Evolutionary conservation across 176 grass and related monocot species (phyloP), one percentile per base, ranked within the genome.

Genomic region (Carex kokanica): DNA sequence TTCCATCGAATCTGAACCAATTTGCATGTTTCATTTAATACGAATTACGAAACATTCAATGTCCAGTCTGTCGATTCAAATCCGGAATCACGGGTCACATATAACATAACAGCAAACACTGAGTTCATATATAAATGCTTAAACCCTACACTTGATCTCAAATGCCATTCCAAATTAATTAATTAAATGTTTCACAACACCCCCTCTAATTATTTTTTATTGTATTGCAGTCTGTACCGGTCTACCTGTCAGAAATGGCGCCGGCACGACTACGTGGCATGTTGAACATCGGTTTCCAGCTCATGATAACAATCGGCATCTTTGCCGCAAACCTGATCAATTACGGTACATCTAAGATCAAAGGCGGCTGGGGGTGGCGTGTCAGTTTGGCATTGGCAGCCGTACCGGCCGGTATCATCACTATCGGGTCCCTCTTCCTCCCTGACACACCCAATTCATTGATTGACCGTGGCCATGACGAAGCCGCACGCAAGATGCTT

Each of bases 211-310:
- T 0, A 54, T 86, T 53, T 86, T 41, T 69, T 62, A 21, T 67
- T 65, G 64, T 21, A 64, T 43, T 40, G 66, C 92, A 98, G 95
- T 93, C 95, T 15, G 95, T 98, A 6, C 95, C 95, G 1, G 79
- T 98, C 8, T 98, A 98, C 87, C 85, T 98, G 8, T 98, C 95
- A 6, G 95, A 98, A 86, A 98, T 98, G 95, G 95, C 95, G 2
- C 95, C 95, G 1, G 95, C 95, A 18, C 79, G 88, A 8, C 87
- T 98, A 20, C 87, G 95, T 5, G 95, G 95, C 15, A 98, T 94
- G 95, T 91, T 98, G 80, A 98, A 98, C 92, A 98, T 98, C 13
- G 90, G 95, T 6, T 98, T 98, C 86, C 95, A 98, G 87, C 40
- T 94, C 47, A 98, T 98, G 95, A 87, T 91, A 87, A 98, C 95